Base-by-base conservation (phyloP, 805 yeast genomes). In the Helenozyma rhizophorensis region DNA sequence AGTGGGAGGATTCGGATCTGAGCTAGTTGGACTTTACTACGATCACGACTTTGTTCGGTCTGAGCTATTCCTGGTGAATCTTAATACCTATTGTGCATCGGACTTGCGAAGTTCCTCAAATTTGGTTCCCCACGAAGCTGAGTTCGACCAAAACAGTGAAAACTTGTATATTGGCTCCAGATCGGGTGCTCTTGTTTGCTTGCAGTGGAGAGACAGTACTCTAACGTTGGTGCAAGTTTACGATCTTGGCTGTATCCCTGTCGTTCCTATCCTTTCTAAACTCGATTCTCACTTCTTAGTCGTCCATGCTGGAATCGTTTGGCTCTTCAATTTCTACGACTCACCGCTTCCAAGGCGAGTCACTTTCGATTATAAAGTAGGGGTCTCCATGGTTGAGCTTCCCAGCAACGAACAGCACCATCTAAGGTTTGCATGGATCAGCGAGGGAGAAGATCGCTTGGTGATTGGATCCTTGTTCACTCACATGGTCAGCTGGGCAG, bases 381-480 rank as follows among this genome's bases (percentile, higher is more conserved):
- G 64, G 12, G 52, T 60, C 16, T 26, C 52, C 1, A 40, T 53
- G 36, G 35, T 37, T 1, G 50, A 45, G 27, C 27, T 48, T 11
- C 48, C 46, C 5, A 40, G 30, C 2, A 26, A 22, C 3, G 36
- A 26, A 17, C 22, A 28, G 3, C 44, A 36, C 26, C 30, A 33
- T n/a, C 14, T 42, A 13, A 24, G 36, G 4, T 37, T 51, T 33
- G 51, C 45, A 5, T n/a, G n/a, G n/a, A n/a, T n/a, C n/a, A 44
- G 48, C 33, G 40, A 60, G 5, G 41, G 67, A 28, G 70, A 62
- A 15, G 68, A 65, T 32, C 71, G 72, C 1, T 32, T 66, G 9
- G 47, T 53, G 6, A 22, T 58, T 4, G 59, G 57, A 4, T 39
- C 50, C 3, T 37, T 65, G 1, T 45, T 47, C 5, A 42, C 57